Evolutionary conservation across 345 rosid genomes (phyloP).

Genomic region (Hypericum androsaemum): DNA sequence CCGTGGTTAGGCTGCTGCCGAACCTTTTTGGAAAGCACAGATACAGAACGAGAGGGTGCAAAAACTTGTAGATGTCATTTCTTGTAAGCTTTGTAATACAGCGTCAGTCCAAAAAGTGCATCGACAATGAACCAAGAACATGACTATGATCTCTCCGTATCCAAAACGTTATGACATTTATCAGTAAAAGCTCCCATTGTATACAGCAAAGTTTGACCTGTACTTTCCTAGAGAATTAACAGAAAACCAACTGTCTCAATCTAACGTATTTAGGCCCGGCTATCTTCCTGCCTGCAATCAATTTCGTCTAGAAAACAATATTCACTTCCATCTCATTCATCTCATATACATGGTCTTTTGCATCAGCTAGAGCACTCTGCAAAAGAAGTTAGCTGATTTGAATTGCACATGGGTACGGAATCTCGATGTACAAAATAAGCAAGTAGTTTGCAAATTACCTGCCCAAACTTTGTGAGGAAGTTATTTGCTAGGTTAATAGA

Average conservation of each 20-base stretch:
- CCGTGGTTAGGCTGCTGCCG: too few species aligned
- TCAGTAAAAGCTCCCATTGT: background rate
- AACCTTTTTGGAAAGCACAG: too few species aligned
- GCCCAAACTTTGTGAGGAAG: slow-evolving; percentile 91
- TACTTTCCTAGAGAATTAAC: slow-evolving; percentile 14
- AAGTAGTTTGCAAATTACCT: slow-evolving; percentile 31
- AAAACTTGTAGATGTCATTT: background rate
- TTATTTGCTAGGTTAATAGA: slow-evolving; percentile 76
- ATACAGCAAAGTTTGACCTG: slow-evolving; percentile 2
- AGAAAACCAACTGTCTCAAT: background rate
- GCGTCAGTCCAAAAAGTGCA: too few species aligned
- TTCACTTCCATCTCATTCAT: slow-evolving; percentile 88
- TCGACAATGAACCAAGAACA: too few species aligned
- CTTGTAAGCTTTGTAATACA: background rate
- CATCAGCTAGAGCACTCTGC: slow-evolving; percentile 87
- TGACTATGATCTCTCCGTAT: slow-evolving; percentile 8
- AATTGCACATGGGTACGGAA: background rate
- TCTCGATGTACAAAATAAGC: background rate
- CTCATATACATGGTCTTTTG: slow-evolving; percentile 87
- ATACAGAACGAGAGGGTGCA: too few species aligned
- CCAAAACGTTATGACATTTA: slow-evolving; percentile 10
- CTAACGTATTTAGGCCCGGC: slow-evolving; percentile 4
- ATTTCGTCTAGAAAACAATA: slow-evolving; percentile 54
- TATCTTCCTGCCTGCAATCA: slow-evolving; percentile 4
- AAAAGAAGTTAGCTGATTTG: slow-evolving; percentile 1